These are phyloP conservation scores for Cajanus cajan DNA, from an alignment of 306 rosid species.

Conservation along the genomic window DNA sequence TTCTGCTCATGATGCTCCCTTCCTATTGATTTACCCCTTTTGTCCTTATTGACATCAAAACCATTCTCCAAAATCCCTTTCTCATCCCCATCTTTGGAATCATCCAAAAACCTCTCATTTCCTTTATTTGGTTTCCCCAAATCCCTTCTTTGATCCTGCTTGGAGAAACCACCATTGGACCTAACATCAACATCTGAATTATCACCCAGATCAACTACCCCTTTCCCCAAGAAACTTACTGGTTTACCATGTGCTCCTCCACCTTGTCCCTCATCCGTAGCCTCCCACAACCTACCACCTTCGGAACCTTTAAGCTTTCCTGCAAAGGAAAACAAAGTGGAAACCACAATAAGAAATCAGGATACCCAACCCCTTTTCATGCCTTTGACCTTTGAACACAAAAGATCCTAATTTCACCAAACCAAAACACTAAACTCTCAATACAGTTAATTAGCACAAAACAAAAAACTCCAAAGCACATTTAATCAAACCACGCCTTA, in stretches of 20 bases:
- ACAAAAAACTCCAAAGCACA: background rate
- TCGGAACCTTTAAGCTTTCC: conserved; percentile 63
- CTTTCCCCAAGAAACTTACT: conserved; percentile 52
- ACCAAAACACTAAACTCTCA: background rate
- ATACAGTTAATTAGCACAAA: background rate
- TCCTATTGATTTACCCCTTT: conserved; percentile 41
- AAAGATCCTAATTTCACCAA: background rate
- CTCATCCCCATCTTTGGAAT: conserved; percentile 31
- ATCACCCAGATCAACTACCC: conserved; percentile 45
- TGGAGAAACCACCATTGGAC: conserved; percentile 38
- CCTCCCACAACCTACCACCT: conserved; percentile 56
- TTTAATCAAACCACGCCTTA: background rate
- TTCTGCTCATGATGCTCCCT: conserved; percentile 44
- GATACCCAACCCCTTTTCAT: conserved; percentile 28
- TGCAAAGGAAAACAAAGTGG: conserved; percentile 37
- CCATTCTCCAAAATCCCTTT: conserved; percentile 43
- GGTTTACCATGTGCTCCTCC: conserved; percentile 47
- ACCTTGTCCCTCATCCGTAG: conserved; percentile 62
- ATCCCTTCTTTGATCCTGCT: conserved; percentile 44
- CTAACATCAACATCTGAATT: conserved; percentile 57
- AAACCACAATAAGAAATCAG: conserved; percentile 25
- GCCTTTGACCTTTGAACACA: background rate
- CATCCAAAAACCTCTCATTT: conserved; percentile 37
- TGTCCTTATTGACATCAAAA: conserved; percentile 25
- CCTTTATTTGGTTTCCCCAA: conserved; percentile 39